These are phyloP conservation scores for Vitis vinifera DNA, from an alignment of 164 flowering plant genomes.

Conservation along the genomic window DNA sequence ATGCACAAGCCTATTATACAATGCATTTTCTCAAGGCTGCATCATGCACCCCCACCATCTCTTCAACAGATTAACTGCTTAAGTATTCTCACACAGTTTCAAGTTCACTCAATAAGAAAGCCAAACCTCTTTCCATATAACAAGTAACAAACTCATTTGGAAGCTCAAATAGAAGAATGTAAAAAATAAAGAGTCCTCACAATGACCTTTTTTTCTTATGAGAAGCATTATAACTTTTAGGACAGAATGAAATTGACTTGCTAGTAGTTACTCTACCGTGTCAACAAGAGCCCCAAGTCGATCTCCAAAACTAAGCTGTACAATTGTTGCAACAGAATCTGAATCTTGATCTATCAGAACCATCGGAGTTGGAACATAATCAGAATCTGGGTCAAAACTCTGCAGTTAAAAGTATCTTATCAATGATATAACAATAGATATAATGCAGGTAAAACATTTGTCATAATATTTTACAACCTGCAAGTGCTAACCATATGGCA, in stretches of 20 bases:
- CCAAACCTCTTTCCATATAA: background rate
- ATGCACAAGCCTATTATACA: too few relatives aligned
- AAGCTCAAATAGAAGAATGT: too few relatives aligned
- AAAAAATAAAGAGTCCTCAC: background rate
- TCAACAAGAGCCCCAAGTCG: slow-evolving; percentile 96
- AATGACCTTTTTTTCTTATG: background rate
- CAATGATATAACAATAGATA: background rate
- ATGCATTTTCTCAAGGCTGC: too few relatives aligned
- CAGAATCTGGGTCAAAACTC: slow-evolving; percentile 52
- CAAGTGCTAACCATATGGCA: too few relatives aligned
- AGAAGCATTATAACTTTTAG: background rate
- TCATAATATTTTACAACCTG: too few relatives aligned
- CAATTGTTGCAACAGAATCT: slow-evolving; percentile 72
- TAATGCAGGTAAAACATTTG: too few relatives aligned
- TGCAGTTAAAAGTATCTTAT: slow-evolving; percentile 18
- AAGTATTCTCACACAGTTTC: too few relatives aligned
- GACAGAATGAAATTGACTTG: background rate
- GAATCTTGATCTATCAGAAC: slow-evolving; percentile 90
- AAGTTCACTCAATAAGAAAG: too few relatives aligned
- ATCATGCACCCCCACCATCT: too few relatives aligned
- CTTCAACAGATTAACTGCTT: too few relatives aligned
- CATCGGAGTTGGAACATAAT: slow-evolving; percentile 75
- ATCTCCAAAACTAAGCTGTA: slow-evolving; percentile 94
- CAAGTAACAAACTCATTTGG: background rate
- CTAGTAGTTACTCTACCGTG: slow-evolving; percentile 52